Conservation (phyloP, 2,329 filamentous ascomycete genomes). For the Ophiostoma quercus region DNA sequence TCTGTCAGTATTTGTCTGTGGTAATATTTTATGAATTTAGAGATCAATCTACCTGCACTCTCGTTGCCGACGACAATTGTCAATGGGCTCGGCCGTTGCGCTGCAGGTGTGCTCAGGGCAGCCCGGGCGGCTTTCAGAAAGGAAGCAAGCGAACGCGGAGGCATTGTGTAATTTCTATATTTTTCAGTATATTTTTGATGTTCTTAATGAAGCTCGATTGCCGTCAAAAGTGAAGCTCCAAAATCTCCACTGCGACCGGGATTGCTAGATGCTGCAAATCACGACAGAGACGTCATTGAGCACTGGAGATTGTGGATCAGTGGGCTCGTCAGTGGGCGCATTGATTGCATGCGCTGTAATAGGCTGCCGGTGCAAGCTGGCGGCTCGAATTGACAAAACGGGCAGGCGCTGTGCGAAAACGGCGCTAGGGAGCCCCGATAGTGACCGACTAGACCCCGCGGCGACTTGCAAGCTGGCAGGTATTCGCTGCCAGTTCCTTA, state of each 20-base stretch:
- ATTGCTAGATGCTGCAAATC: background rate
- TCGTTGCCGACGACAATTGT: constrained; percentile 64
- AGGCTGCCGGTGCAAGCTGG: background rate
- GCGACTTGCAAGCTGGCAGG: background rate
- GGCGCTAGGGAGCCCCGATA: constrained; percentile 2
- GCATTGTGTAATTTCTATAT: constrained; percentile 11
- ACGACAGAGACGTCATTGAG: background rate
- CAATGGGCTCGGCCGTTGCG: constrained; percentile 45
- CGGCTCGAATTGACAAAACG: background rate
- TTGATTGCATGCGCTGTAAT: background rate
- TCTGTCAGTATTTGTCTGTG: background rate
- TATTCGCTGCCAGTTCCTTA: background rate
- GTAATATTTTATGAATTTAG: background rate
- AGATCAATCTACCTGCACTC: constrained; percentile 49
- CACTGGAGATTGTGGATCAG: background rate
- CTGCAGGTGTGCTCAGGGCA: constrained; percentile 40
- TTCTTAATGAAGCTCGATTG: background rate
- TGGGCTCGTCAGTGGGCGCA: background rate
- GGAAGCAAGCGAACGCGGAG: constrained; percentile 39
- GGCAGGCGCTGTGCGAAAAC: constrained; percentile 2
- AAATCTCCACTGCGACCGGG: background rate
- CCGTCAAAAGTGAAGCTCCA: constrained; percentile 5
- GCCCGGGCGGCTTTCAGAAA: constrained; percentile 50
- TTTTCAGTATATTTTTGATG: background rate
- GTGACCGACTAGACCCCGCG: background rate